These are phyloP conservation scores for Neurospora sp. DNA, from an alignment of 495 filamentous ascomycete species.

Conservation along the genomic window DNA sequence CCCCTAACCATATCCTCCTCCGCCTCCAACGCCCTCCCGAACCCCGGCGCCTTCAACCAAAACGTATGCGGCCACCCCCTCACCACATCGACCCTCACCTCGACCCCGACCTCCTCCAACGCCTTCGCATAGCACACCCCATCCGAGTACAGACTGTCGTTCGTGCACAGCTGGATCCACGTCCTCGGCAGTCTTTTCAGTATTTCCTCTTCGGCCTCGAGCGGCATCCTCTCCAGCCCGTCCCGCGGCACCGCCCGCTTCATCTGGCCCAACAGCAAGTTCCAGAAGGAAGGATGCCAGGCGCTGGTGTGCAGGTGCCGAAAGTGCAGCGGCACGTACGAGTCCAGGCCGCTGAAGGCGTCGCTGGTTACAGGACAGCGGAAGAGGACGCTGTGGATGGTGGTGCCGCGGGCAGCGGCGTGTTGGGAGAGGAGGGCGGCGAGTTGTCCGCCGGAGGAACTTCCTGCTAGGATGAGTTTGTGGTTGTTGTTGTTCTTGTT, in stretches of 20 bases:
- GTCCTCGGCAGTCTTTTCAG: conserved; percentile 14
- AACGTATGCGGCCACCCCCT: conserved; percentile 27
- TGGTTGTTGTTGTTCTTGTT: neutral
- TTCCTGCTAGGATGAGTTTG: conserved; percentile 17
- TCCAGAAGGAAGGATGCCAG: conserved; percentile 12
- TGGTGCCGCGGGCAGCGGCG: neutral
- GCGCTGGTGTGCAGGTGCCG: conserved; percentile 13
- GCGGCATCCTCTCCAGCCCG: conserved; percentile 13
- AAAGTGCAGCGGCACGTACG: conserved; percentile 11
- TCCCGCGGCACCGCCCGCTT: conserved; percentile 11
- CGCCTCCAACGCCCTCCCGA: conserved; percentile 14
- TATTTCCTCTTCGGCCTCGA: conserved; percentile 11
- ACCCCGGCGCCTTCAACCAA: conserved; percentile 23
- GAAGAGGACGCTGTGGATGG: conserved; percentile 16
- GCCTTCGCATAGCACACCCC: conserved; percentile 24
- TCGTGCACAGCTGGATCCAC: conserved; percentile 26
- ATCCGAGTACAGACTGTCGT: conserved; percentile 26
- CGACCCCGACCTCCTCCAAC: conserved; percentile 18
- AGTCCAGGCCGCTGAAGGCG: conserved; percentile 8
- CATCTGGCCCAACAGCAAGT: conserved; percentile 12
- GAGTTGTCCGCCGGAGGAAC: conserved; percentile 23
- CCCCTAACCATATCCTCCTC: conserved; percentile 36
- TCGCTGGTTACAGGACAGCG: conserved; percentile 24
- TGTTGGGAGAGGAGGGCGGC: conserved; percentile 19
- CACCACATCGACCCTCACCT: conserved; percentile 19